phyloP scores from a whole-genome alignment of 2,329 filamentous ascomycete species.

The Coleophoma eucalyptorum region DNA sequence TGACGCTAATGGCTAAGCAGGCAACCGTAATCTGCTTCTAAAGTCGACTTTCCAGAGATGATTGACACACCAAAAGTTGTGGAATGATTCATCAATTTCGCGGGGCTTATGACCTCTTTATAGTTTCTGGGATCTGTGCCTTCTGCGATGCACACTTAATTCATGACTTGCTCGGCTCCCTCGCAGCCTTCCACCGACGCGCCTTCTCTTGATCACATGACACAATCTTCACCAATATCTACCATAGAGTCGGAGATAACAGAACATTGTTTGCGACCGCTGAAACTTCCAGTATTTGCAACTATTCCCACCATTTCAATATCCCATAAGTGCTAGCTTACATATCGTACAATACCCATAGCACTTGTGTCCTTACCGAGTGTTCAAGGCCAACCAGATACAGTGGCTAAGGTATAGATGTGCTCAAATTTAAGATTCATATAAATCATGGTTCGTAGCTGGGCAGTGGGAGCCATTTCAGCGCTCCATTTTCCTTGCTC shows the following conservation, averaged over 20 bases:
- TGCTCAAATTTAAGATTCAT: no score
- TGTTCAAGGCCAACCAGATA: not conserved
- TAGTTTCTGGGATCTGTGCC: slow-evolving; percentile 14
- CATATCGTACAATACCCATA: slow-evolving; percentile 13
- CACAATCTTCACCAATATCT: slow-evolving; percentile 6
- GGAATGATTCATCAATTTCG: slow-evolving; percentile 8
- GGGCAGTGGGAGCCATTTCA: slow-evolving; percentile 15
- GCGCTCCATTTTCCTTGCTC: slow-evolving; percentile 34
- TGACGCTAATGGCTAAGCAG: not conserved
- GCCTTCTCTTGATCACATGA: slow-evolving; percentile 18
- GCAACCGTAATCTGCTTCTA: not conserved
- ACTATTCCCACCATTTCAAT: not conserved
- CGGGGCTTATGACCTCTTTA: slow-evolving; percentile 18
- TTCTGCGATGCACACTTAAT: slow-evolving; percentile 2
- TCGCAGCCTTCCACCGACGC: not conserved
- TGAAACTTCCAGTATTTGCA: slow-evolving; percentile 5
- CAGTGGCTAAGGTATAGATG: no score
- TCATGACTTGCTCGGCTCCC: not conserved
- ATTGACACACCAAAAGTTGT: not conserved
- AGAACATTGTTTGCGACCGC: slow-evolving; percentile 14
- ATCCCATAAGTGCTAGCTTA: not conserved
- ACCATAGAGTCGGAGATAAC: slow-evolving; percentile 1
- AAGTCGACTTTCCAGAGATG: not conserved
- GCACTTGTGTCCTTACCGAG: not conserved
- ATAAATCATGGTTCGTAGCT: no score